phyloP scores from a whole-genome alignment of 2,329 filamentous ascomycete genomes.

The Ascochyta fabae region DNA sequence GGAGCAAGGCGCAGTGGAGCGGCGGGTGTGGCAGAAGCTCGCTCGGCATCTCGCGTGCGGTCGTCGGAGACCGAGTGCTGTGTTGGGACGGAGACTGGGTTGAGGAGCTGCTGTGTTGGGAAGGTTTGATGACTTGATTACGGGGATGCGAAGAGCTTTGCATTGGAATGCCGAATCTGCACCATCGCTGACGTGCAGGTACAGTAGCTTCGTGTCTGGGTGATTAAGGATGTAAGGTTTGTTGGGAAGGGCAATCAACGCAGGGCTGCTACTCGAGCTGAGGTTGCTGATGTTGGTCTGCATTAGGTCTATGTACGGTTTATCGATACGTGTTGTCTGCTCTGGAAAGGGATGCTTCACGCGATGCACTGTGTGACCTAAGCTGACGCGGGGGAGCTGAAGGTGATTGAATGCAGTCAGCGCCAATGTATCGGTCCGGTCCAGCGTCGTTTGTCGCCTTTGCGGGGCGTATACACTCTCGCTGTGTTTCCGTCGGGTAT shows the following conservation, averaged over 20 bases:
- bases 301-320: constrained; percentile 12
- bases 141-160: too few relatives aligned
- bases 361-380: background rate
- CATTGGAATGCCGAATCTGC: too few relatives aligned
- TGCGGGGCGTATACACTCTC: background rate
- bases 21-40: too few relatives aligned
- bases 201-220: too few relatives aligned
- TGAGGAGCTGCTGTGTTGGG: too few relatives aligned
- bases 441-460: constrained; percentile 1
- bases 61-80: background rate
- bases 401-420: constrained; percentile 4
- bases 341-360: constrained; percentile 1
- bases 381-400: constrained; percentile 16
- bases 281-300: constrained; percentile 3
- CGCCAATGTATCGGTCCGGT: constrained; percentile 16
- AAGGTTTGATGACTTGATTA: too few relatives aligned
- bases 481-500: constrained; percentile 8
- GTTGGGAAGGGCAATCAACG: too few relatives aligned
- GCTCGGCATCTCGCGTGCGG: background rate
- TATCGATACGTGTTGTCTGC: constrained; percentile 11
- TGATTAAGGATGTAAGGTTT: too few relatives aligned
- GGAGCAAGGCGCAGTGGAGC: background rate
- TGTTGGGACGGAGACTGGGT: too few relatives aligned
- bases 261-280: background rate
- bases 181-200: too few relatives aligned